A percentile compares a stretch with the other conserved stretches of the same genome.
These are phyloP conservation scores for Wallacemonas rigidus DNA, from an alignment of 208 protist genomes.

Conservation along the genomic window DNA sequence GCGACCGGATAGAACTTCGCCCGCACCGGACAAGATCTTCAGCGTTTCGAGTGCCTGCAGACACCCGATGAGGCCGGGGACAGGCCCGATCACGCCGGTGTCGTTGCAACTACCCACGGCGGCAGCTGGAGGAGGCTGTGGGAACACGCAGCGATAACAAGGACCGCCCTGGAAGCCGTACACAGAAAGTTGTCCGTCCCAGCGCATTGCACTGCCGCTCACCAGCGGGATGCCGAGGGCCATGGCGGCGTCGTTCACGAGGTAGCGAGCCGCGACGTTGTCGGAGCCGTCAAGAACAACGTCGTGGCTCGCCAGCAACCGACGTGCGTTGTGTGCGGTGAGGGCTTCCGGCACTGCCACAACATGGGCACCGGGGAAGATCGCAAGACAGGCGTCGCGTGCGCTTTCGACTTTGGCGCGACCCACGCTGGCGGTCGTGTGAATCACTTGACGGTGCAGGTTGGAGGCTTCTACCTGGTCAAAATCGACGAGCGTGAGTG, in stretches of 20 bases:
- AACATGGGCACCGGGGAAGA: conserved; percentile 66
- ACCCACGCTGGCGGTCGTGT: conserved; percentile 63
- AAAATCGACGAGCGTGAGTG: conserved; percentile 90
- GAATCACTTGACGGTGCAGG: conserved; percentile 95
- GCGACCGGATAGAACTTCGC: conserved; percentile 64
- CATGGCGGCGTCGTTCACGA: conserved; percentile 95
- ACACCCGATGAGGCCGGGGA: conserved; percentile 94
- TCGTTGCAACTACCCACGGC: conserved; percentile 92
- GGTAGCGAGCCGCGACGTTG: conserved; percentile 93
- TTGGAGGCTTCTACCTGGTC: conserved; percentile 94
- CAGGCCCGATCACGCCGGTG: conserved; percentile 90
- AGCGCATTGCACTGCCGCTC: conserved; percentile 93
- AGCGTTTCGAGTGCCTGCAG: conserved; percentile 93
- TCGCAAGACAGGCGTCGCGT: conserved; percentile 42
- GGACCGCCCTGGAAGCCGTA: conserved; percentile 80
- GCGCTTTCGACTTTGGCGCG: conserved; percentile 88
- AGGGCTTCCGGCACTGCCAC: conserved; percentile 42
- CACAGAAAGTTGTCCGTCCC: conserved; percentile 94
- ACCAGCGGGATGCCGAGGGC: conserved; percentile 85
- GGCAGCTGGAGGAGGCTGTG: conserved; percentile 74
- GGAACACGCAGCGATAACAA: conserved; percentile 95
- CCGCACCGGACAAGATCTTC: conserved; percentile 82
- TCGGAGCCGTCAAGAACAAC: conserved; percentile 94
- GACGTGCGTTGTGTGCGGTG: conserved; percentile 67
- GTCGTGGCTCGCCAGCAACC: conserved; percentile 72